Evolutionary conservation across 257 asterid genomes (phyloP), one percentile per base, ranked within the genome.

Genomic region (Fraxinus americana): DNA sequence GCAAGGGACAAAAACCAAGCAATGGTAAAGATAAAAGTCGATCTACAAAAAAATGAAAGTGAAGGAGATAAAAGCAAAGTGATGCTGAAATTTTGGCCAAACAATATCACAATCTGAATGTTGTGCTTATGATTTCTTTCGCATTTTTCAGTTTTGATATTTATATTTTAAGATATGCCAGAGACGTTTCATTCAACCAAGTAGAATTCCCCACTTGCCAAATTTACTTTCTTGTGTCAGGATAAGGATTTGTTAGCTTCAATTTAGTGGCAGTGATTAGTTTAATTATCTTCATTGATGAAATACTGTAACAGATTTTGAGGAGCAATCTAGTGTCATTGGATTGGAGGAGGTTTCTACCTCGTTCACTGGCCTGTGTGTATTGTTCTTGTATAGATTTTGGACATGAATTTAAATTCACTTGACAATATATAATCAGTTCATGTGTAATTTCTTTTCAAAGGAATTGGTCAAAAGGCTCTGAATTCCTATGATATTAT

Each of bases 1-100:
- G 71, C 69, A 78, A 59, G 68, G 68, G 34, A 25, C 34, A 61
- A 4, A 61, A 61, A 61, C 68, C 34, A 9, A 61, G 32, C 68
- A 61, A 23, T 13, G 69, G 34, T 63, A 63, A 63, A 63, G 69
- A 63, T 2, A 63, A 9, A 34, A 63, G 69, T 12, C 69, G 19
- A 63, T 4, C 69, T 25, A 63, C 4, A 9, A 63, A 63, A 63
- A 63, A 63, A 63, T 27, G 27, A 19, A 54, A 1, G 65, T 63
- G 69, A 25, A 63, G 69, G 17, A 27, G 35, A 11, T 10, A 10
- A 27, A 13, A 23, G 69, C 36, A 2, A 27, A 63, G 14, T 63
- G 34, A 63, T 23, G 69, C 69, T 11, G 34, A 63, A 27, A 63
- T 63, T 10, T 23, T 63, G 17, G 35, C 69, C 69, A 63, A 23